These are phyloP conservation scores for Phytopythium chamaehyphon DNA, from an alignment of 352 stramenopile genomes.

Conservation along the genomic window DNA sequence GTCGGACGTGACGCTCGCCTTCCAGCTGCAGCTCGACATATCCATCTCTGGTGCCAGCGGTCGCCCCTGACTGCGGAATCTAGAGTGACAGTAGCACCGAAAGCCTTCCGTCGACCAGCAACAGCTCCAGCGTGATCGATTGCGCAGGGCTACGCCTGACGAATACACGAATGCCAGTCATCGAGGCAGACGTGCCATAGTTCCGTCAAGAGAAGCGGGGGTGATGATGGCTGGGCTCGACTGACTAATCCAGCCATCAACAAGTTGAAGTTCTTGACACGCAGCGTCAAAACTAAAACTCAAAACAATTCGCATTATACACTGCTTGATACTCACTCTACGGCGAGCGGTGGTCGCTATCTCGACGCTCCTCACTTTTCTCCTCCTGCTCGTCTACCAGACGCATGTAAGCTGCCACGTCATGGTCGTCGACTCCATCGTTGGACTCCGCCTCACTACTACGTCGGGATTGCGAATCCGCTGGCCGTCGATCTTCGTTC, in stretches of 20 bases:
- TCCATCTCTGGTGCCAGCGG: background rate
- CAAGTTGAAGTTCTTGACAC: background rate
- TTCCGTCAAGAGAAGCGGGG: background rate
- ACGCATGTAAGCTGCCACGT: background rate
- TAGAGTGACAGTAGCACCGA: background rate
- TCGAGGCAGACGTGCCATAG: too few species aligned
- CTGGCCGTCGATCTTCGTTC: background rate
- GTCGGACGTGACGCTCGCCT: constrained; percentile 1
- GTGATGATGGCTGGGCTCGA: background rate
- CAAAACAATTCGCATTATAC: background rate
- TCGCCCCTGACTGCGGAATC: background rate
- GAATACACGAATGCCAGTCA: too few species aligned
- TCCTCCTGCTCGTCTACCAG: background rate
- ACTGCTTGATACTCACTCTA: too few species aligned
- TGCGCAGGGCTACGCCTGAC: too few species aligned
- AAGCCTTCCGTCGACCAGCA: background rate
- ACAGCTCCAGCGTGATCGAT: background rate
- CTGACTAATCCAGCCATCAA: constrained; percentile 2
- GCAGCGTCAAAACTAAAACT: background rate
- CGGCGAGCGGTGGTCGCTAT: too few species aligned
- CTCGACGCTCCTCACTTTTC: too few species aligned
- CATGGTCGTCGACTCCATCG: background rate
- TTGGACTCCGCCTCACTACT: background rate
- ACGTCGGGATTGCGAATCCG: too few species aligned
- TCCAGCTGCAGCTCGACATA: constrained; percentile 6